Conservation (phyloP, 2,329 filamentous ascomycete genomes). For the Arthrocladium fulminans region DNA sequence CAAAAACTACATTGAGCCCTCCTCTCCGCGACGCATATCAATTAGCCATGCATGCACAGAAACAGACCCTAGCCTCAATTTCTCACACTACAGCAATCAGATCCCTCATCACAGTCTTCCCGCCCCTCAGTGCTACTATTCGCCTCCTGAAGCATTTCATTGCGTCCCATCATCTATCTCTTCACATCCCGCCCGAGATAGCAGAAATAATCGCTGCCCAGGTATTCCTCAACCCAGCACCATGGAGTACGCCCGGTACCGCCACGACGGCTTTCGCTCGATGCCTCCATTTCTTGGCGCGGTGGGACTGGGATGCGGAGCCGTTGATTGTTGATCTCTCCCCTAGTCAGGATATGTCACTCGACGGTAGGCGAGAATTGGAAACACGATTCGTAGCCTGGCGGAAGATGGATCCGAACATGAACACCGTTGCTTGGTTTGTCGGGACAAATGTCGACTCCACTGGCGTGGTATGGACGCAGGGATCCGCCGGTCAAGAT, state of each 20-base stretch:
- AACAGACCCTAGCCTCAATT: conserved; percentile 59
- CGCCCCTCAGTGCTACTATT: conserved; percentile 70
- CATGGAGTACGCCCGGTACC: conserved; percentile 70
- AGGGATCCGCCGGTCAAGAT: conserved; percentile 33
- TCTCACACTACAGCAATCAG: conserved; percentile 74
- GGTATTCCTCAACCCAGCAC: conserved; percentile 71
- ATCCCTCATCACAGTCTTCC: conserved; percentile 70
- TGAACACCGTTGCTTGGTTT: conserved; percentile 76
- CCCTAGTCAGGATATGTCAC: conserved; percentile 51
- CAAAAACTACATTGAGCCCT: conserved; percentile 64
- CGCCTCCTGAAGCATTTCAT: conserved; percentile 88
- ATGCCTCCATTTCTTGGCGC: conserved; percentile 66
- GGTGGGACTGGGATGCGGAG: conserved; percentile 85
- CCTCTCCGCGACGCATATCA: conserved; percentile 60
- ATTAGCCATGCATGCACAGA: conserved; percentile 59
- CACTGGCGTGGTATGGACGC: conserved; percentile 73
- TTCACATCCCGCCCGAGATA: conserved; percentile 68
- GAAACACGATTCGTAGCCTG: conserved; percentile 66
- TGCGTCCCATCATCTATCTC: conserved; percentile 65
- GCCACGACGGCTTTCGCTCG: conserved; percentile 72
- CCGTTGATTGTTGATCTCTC: conserved; percentile 69
- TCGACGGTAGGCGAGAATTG: conserved; percentile 32
- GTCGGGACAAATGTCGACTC: conserved; percentile 69
- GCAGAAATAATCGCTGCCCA: conserved; percentile 74
- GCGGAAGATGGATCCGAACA: conserved; percentile 77